phyloP scores from a whole-genome alignment of 1,139 yeast species.

The Arxiozyma slooffiae region DNA sequence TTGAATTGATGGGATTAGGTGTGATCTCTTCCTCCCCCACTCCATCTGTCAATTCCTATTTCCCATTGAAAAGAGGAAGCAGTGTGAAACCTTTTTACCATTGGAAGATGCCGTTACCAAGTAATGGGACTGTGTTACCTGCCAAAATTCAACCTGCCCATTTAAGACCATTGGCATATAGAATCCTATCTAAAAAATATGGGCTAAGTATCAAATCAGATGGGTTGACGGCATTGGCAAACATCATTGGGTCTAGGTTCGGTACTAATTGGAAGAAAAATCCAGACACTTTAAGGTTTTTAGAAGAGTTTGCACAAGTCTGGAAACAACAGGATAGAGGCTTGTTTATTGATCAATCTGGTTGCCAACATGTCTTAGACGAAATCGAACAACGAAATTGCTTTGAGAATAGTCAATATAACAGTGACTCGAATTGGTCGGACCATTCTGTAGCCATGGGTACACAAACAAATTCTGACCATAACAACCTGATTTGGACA shows the following conservation, averaged over 20 bases:
- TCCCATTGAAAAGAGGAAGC: neutral
- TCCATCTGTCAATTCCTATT: too few relatives aligned
- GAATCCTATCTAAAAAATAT: slow-evolving; percentile 82
- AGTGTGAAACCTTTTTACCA: neutral
- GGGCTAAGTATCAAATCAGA: slow-evolving; percentile 84
- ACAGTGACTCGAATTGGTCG: neutral
- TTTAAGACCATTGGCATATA: slow-evolving; percentile 81
- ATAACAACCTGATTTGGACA: slow-evolving; percentile 45
- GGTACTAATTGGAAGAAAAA: slow-evolving; percentile 79
- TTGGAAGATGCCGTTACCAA: neutral
- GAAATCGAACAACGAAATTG: slow-evolving; percentile 37
- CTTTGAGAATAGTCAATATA: neutral
- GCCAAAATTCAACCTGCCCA: slow-evolving; percentile 69
- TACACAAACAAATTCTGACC: neutral
- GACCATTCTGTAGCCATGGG: neutral
- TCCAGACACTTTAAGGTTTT: slow-evolving; percentile 49
- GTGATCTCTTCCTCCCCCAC: too few relatives aligned
- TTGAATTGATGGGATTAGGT: too few relatives aligned
- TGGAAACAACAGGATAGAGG: slow-evolving; percentile 93
- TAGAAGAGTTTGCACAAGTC: slow-evolving; percentile 67
- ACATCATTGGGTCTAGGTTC: slow-evolving; percentile 59
- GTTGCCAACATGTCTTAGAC: slow-evolving; percentile 51
- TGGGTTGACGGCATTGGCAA: slow-evolving; percentile 66
- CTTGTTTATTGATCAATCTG: slow-evolving; percentile 67
- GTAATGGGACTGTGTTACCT: slow-evolving; percentile 42